A percentile compares a stretch with the other conserved stretches of the same genome.
Evolutionary conservation across 208 protist genomes (phyloP).

Genomic region (Trypanosomatidae sp.): DNA sequence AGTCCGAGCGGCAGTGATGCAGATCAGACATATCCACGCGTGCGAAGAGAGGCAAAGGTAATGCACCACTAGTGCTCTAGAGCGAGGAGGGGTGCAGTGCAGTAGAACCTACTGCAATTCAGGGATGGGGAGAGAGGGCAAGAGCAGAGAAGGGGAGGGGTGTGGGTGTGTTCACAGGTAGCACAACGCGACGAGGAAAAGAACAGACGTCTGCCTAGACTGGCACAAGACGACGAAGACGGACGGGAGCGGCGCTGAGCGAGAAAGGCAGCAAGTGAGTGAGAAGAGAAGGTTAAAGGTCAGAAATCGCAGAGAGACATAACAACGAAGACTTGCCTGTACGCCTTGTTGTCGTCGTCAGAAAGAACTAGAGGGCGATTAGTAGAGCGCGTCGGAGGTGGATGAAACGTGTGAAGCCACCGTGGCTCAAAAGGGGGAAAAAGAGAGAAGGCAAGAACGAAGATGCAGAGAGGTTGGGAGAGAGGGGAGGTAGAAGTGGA

Average conservation of each 20-base stretch:
- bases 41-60: neutral
- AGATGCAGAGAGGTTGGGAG: neutral
- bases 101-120: neutral
- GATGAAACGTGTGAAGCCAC: too few relatives aligned
- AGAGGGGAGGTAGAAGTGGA: neutral
- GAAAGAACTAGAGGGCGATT: neutral
- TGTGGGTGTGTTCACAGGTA: neutral
- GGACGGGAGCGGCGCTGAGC: neutral
- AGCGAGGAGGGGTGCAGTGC: neutral
- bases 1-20: constrained; percentile 3
- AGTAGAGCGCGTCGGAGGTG: neutral
- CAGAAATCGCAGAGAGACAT: neutral
- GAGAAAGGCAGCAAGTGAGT: neutral
- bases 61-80: neutral
- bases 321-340: neutral
- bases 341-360: neutral
- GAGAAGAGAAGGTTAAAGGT: neutral
- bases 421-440: neutral
- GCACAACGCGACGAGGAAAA: neutral
- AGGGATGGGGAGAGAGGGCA: neutral
- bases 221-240: neutral
- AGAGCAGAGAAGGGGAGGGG: neutral
- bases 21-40: constrained; percentile 5
- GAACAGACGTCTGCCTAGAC: neutral
- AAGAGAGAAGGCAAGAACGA: neutral